Evolutionary conservation across 2,329 filamentous ascomycete genomes (phyloP), one percentile per base, ranked within the genome.

Genomic region (Colletotrichum trifolii): DNA sequence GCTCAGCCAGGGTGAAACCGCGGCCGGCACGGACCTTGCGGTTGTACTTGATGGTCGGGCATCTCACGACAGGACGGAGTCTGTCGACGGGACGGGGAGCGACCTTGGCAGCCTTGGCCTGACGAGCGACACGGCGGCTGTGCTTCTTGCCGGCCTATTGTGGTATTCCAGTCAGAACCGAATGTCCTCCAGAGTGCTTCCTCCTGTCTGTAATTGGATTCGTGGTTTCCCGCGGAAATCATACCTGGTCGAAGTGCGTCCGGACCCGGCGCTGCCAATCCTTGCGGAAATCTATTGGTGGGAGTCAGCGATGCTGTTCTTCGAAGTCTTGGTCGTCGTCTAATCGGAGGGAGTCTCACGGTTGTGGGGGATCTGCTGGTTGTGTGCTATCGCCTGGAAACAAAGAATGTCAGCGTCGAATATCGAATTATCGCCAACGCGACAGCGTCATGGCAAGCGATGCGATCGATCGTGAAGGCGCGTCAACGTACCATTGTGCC

Each of bases 211-310:
- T 67, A 73, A 69, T 73, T 68, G n/a, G 12, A 5, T 40, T 56
- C 39, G 43, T 12, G 15, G 11, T 46, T 13, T 52, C 47, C n/a
- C 47, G 50, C 34, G 25, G 25, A 25, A 46, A 12, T 71, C 80
- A 85, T 95, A 97, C 95, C 94, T 98, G 96, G 89, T 99, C 94
- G 87, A 99, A 99, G 89, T 99, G 96, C 85, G 93, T 92, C 86
- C 94, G 93, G 81, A 99, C 96, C 86, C 94, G 93, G 87, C 94
- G 93, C 86, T 98, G 94, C 96, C 96, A 99, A 89, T 99, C 94
- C 93, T 97, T 97, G 87, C 93, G 94, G 93, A 97, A 97, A 83
- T 97, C 92, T 96, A 78, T 70, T 72, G 60, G 61, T 55, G 68
- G 70, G 66, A 68, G 75, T 82, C 75, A 83, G 83, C 80, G 74